Percentiles rank a stretch among this genome's conserved stretches.
phyloP scores from a whole-genome alignment of 2,329 filamentous ascomycete genomes.

The Penicillium sp. region DNA sequence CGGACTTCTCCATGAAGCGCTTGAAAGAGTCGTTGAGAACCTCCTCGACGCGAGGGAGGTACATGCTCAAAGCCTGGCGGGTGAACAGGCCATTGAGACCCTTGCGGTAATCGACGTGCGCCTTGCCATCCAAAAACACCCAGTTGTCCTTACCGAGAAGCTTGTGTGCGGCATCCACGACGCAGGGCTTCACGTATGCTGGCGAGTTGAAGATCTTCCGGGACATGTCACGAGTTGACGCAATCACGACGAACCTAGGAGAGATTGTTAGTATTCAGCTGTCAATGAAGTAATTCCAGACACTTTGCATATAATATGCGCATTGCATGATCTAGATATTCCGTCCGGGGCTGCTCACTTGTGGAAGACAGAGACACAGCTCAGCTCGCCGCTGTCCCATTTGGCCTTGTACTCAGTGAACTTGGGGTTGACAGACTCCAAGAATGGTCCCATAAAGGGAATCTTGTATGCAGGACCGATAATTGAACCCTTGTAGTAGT shows the following conservation, averaged over 20 bases:
- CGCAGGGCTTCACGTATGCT: slow-evolving; percentile 87
- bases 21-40: slow-evolving; percentile 87
- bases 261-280: neutral
- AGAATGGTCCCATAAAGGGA: slow-evolving; percentile 92
- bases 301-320: neutral
- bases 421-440: slow-evolving; percentile 86
- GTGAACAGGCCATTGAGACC: slow-evolving; percentile 94
- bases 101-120: slow-evolving; percentile 95
- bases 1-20: slow-evolving; percentile 73
- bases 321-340: neutral
- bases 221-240: slow-evolving; percentile 89
- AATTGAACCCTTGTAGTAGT: slow-evolving; percentile 73
- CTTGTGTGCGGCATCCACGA: slow-evolving; percentile 92
- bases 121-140: slow-evolving; percentile 95
- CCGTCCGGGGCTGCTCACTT: slow-evolving; percentile 64
- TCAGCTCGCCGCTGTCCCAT: slow-evolving; percentile 87
- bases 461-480: slow-evolving; percentile 73
- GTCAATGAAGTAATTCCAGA: neutral
- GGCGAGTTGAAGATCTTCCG: slow-evolving; percentile 97
- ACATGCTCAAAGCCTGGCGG: slow-evolving; percentile 79
- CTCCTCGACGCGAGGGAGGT: slow-evolving; percentile 89
- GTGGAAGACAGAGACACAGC: slow-evolving; percentile 98
- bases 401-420: slow-evolving; percentile 90
- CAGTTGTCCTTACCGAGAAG: slow-evolving; percentile 89
- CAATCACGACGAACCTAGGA: slow-evolving; percentile 92